Evolutionary conservation across 768 basidiomycete species (phyloP), one percentile per base, ranked within the genome.

Genomic region (Crassisporium funariophilum): DNA sequence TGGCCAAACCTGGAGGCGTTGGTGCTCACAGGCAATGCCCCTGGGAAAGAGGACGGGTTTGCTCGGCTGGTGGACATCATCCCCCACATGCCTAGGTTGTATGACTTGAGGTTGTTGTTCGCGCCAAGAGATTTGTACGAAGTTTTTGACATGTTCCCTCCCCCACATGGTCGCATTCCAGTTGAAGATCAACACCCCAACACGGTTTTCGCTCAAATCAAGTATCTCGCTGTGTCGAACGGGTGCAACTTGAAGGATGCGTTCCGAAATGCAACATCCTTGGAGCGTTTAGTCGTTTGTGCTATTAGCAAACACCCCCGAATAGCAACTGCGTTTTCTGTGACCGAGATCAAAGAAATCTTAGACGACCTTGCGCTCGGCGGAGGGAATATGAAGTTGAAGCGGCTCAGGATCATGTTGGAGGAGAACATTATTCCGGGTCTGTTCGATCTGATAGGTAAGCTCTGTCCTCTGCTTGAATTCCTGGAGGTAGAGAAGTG

Each of bases 401-500:
- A 50, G 47, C 59, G 58, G 25, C 50, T 75, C 31, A 62, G 72
- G 47, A 56, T 75, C 2, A 70, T 74, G 61, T 64, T 70, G 22
- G 73, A 73, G 55, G 71, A 72, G 24, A 65, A 68, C 36, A 58
- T 70, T 16, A 65, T 67, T 22, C 63, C 68, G 0, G 59, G 55
- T 5, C 46, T 74, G 23, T 68, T 69, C 44, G 49, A 45, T 12
- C 48, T 55, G n/a, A 60, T 74, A n/a, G 61, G 61, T 9, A 34
- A 21, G 34, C 52, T 59, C n/a, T 75, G 69, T 50, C 69, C 70
- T 1, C 51, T 52, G 4, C 59, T 75, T 20, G 69, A 73, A 49
- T 54, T 59, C 35, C 46, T 75, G 35, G 73, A 75, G 50, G 61
- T 75, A 13, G 73, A 75, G 52, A 55, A 67, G 3, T 75, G 73